Evolutionary conservation across 148 eudicot species (phyloP).

Genomic region (Camellia granthamiana): DNA sequence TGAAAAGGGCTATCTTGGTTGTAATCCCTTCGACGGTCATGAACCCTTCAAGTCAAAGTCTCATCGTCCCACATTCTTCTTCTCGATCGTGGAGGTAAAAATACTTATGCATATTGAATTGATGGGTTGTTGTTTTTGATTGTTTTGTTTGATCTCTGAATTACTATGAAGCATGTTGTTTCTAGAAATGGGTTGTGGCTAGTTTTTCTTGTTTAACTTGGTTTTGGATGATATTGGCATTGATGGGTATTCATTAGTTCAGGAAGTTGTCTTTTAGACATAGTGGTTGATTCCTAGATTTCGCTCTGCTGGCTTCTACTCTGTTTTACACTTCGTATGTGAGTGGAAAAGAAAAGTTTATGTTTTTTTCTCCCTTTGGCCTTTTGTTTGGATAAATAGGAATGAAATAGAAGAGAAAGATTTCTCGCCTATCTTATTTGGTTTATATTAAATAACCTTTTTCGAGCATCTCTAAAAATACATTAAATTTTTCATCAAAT

Average conservation of each 20-base stretch:
- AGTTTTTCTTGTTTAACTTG: neutral
- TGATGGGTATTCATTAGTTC: neutral
- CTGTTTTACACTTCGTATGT: neutral
- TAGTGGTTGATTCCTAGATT: neutral
- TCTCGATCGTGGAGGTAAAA: conserved; percentile 91
- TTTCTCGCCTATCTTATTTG: too few species aligned
- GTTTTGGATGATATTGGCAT: neutral
- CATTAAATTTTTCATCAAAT: too few species aligned
- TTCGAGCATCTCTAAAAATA: too few species aligned
- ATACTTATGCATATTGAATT: too few species aligned
- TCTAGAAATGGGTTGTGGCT: neutral
- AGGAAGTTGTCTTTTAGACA: neutral
- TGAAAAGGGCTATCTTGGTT: conserved; percentile 39
- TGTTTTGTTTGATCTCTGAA: too few species aligned
- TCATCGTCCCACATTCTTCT: conserved; percentile 69
- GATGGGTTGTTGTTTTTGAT: too few species aligned
- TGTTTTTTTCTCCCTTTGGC: too few species aligned
- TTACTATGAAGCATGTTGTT: neutral
- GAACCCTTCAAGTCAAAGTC: conserved; percentile 72
- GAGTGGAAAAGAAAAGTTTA: too few species aligned
- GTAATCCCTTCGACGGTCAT: conserved; percentile 58
- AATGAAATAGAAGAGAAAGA: too few species aligned
- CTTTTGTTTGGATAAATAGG: too few species aligned
- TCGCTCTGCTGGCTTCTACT: neutral
- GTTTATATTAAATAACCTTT: too few species aligned